phyloP scores from a whole-genome alignment of 176 grass and related monocot genomes.

The Leersia perrieri region DNA sequence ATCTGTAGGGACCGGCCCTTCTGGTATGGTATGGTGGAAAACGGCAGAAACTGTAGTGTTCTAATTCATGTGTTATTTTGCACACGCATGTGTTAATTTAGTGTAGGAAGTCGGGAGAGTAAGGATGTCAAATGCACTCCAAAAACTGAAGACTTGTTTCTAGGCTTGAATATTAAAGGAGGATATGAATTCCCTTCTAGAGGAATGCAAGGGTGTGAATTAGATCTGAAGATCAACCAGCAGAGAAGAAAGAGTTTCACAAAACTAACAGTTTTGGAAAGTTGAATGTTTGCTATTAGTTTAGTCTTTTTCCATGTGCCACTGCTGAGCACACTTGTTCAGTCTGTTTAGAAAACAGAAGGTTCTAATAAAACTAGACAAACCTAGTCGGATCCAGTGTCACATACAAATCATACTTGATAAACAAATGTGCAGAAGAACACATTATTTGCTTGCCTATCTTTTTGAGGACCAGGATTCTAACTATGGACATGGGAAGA shows the following conservation, averaged over 20 bases:
- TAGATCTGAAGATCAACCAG: slow-evolving; percentile 61
- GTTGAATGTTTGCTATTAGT: slow-evolving; percentile 32
- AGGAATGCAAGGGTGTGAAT: slow-evolving; percentile 45
- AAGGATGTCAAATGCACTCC: slow-evolving; percentile 36
- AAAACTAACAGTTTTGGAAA: slow-evolving; percentile 43
- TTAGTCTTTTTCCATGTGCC: neutral
- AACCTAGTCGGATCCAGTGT: neutral
- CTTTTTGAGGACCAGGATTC: neutral
- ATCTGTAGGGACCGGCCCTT: neutral
- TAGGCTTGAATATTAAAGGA: slow-evolving; percentile 93
- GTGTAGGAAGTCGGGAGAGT: slow-evolving; percentile 27
- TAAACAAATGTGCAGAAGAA: neutral
- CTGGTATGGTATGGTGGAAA: neutral
- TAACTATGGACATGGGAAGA: neutral
- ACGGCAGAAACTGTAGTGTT: neutral
- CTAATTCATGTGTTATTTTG: no score
- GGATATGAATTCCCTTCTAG: slow-evolving; percentile 55
- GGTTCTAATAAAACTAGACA: neutral
- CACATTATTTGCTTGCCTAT: neutral
- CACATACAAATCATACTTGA: neutral
- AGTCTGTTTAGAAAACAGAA: no score
- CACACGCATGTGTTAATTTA: no score
- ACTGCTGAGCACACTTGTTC: slow-evolving; percentile 9
- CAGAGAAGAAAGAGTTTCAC: slow-evolving; percentile 36
- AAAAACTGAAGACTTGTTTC: slow-evolving; percentile 38